Evolutionary conservation across 352 stramenopile species (phyloP).

Genomic region (Phytopythium chamaehyphon): DNA sequence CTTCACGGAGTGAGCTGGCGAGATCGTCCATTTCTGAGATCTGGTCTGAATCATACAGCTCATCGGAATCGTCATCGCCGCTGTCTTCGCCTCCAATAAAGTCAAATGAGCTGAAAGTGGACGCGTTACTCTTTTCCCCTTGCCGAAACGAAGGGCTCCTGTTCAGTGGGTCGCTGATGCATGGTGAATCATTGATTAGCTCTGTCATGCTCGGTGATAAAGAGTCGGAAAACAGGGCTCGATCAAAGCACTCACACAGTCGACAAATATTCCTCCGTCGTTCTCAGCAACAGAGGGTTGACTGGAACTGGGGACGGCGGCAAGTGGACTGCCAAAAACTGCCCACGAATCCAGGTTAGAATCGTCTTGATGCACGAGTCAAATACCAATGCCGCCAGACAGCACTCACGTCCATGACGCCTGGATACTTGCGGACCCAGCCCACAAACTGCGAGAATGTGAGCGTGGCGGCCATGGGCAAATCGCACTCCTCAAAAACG

Average conservation of each 20-base stretch:
- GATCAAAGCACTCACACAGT: conserved; percentile 21
- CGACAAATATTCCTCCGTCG: conserved; percentile 36
- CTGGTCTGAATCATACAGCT: conserved; percentile 68
- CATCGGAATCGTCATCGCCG: conserved; percentile 68
- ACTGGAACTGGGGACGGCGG: conserved; percentile 24
- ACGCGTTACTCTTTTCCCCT: conserved; percentile 25
- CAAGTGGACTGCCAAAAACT: conserved; percentile 13
- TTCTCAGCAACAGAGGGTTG: conserved; percentile 34
- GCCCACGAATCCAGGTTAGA: conserved; percentile 22
- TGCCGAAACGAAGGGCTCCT: conserved; percentile 64
- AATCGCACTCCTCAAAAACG: conserved; percentile 70
- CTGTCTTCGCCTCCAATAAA: conserved; percentile 83
- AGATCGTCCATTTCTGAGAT: conserved; percentile 72
- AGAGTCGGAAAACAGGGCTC: neutral
- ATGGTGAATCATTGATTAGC: neutral
- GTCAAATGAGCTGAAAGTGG: conserved; percentile 64
- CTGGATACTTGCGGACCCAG: conserved; percentile 67
- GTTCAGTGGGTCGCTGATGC: conserved; percentile 61
- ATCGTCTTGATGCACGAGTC: conserved; percentile 6
- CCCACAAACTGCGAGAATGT: conserved; percentile 64
- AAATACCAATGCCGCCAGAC: neutral
- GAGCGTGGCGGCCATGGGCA: conserved; percentile 47
- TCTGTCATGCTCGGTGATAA: too few relatives aligned
- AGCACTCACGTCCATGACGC: conserved; percentile 54
- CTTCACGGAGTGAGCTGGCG: conserved; percentile 45